These are phyloP conservation scores for Trichosporon asahii DNA, from an alignment of 1,284 basidiomycete genomes.

Conservation along the genomic window DNA sequence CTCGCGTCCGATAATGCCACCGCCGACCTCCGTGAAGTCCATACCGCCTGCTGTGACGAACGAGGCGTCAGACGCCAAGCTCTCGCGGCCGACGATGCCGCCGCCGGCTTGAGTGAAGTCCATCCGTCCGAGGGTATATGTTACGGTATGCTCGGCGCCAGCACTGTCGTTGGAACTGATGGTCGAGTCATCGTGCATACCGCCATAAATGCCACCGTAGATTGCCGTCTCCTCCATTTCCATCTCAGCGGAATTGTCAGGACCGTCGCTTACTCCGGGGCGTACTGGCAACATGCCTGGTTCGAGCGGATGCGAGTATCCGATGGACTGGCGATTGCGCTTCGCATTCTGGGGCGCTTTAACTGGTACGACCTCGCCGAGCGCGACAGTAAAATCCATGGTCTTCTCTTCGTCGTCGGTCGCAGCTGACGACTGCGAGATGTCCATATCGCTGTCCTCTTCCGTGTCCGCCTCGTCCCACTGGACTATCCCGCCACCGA, in stretches of 20 bases:
- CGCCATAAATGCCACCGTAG: constrained; percentile 38
- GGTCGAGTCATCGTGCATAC: constrained; percentile 35
- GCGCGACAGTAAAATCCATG: constrained; percentile 53
- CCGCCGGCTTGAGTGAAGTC: constrained; percentile 48
- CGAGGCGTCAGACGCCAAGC: background rate
- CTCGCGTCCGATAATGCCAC: constrained; percentile 31
- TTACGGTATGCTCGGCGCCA: constrained; percentile 11
- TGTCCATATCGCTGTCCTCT: constrained; percentile 25
- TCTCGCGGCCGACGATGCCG: constrained; percentile 29
- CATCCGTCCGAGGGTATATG: constrained; percentile 15
- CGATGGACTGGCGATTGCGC: constrained; percentile 40
- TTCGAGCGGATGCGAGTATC: constrained; percentile 41
- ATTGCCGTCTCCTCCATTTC: constrained; percentile 49
- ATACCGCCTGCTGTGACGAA: constrained; percentile 20
- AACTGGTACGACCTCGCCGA: constrained; percentile 48
- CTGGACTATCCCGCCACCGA: constrained; percentile 39
- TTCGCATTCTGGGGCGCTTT: constrained; percentile 42
- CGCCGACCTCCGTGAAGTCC: constrained; percentile 47
- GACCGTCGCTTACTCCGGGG: constrained; percentile 42
- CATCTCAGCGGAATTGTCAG: constrained; percentile 36
- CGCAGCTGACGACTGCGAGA: constrained; percentile 13
- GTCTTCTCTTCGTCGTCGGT: constrained; percentile 47
- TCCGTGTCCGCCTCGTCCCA: constrained; percentile 20
- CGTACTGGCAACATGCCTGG: constrained; percentile 21
- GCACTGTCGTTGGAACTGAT: constrained; percentile 24